phyloP scores from a whole-genome alignment of 1,284 basidiomycete species.

The Vanrija sp. region DNA sequence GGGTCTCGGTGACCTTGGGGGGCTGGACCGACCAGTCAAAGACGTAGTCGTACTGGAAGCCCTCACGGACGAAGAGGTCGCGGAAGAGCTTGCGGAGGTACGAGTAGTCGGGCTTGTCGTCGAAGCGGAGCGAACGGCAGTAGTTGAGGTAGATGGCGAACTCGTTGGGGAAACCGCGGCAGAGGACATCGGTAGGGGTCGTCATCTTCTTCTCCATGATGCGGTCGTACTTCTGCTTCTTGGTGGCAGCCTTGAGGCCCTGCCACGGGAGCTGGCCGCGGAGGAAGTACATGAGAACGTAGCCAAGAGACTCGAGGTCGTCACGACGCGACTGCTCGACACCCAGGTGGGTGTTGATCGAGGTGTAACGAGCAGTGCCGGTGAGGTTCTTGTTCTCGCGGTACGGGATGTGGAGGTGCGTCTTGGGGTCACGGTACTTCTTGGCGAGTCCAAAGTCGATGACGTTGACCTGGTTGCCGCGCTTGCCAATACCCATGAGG shows the following conservation, averaged over 20 bases:
- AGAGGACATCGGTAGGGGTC: constrained; percentile 89
- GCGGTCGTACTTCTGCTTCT: constrained; percentile 99
- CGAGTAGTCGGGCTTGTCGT: constrained; percentile 97
- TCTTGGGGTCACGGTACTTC: constrained; percentile 94
- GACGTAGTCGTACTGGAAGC: constrained; percentile 96
- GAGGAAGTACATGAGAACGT: constrained; percentile 97
- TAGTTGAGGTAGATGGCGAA: constrained; percentile 98
- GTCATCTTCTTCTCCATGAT: constrained; percentile 99
- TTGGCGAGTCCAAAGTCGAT: constrained; percentile 98
- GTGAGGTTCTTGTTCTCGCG: constrained; percentile 89
- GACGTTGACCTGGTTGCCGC: constrained; percentile 83
- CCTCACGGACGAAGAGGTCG: constrained; percentile 92
- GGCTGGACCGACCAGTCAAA: constrained; percentile 94
- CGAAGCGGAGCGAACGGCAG: constrained; percentile 91
- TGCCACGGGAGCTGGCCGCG: constrained; percentile 93
- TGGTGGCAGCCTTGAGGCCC: constrained; percentile 91
- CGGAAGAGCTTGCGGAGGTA: constrained; percentile 98
- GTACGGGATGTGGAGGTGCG: constrained; percentile 95
- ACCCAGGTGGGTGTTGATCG: constrained; percentile 93
- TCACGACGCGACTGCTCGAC: constrained; percentile 92
- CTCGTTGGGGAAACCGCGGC: constrained; percentile 95
- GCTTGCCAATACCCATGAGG: constrained; percentile 66
- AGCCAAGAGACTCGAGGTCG: constrained; percentile 89
- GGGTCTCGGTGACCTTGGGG: constrained; percentile 10
- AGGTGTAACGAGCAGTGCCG: constrained; percentile 91